Conservation (phyloP, 169 alveolate species). For the Toxoplasma gondii region DNA sequence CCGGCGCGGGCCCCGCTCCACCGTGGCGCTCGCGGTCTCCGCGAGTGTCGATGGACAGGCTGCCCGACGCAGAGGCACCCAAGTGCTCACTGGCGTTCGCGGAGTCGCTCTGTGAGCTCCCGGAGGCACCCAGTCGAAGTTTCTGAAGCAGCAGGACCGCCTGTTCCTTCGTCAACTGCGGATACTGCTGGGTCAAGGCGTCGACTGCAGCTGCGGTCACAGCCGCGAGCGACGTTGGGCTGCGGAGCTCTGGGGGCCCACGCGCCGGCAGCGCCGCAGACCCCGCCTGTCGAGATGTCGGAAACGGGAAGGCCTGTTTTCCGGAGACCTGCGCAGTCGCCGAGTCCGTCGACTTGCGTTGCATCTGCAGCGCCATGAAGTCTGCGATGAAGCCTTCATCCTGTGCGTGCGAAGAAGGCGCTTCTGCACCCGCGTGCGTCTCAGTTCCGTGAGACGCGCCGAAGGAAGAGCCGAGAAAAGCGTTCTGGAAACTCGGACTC, state of each 20-base stretch:
- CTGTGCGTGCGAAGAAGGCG: neutral
- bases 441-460: neutral
- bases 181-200: neutral
- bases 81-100: neutral
- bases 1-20: neutral
- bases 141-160: constrained; percentile 8
- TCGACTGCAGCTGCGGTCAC: neutral
- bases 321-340: neutral
- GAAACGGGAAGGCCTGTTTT: neutral
- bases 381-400: neutral
- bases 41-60: neutral
- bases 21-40: neutral
- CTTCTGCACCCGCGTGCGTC: neutral
- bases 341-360: neutral
- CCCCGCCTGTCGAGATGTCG: neutral
- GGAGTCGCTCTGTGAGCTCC: neutral
- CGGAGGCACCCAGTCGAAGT: neutral
- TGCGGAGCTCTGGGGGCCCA: neutral
- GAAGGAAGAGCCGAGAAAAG: neutral
- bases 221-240: neutral
- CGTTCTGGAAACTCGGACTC: neutral
- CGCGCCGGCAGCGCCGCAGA: neutral
- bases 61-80: neutral
- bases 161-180: constrained; percentile 16
- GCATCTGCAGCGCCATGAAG: neutral